Conservation (phyloP, 225 moss, liverwort and hornwort genomes). For the Sphagnum contortum region DNA sequence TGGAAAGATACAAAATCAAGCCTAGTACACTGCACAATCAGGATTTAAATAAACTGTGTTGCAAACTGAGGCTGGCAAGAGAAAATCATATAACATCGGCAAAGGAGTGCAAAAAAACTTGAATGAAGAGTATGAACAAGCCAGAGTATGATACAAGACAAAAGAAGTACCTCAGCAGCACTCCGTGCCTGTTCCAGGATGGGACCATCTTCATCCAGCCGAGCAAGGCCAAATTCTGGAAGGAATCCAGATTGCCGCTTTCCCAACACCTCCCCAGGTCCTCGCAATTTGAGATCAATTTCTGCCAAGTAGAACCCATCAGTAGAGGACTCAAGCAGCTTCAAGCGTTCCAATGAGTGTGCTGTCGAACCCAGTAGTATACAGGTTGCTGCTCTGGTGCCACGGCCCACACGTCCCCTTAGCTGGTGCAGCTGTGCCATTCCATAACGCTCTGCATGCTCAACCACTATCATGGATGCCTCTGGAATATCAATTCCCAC, state of each 20-base stretch:
- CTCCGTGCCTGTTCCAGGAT: conserved; percentile 68
- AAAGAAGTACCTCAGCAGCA: conserved; percentile 71
- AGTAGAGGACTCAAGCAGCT: conserved; percentile 62
- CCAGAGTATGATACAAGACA: neutral
- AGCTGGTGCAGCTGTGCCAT: conserved; percentile 99
- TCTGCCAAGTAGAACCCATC: conserved; percentile 97
- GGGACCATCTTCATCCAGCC: conserved; percentile 82
- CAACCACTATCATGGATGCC: conserved; percentile 96
- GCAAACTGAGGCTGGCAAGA: too few relatives aligned
- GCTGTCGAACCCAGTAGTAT: conserved; percentile 66
- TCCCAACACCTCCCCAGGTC: conserved; percentile 84
- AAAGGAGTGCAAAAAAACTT: neutral
- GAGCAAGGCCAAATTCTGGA: conserved; percentile 87
- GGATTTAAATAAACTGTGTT: too few relatives aligned
- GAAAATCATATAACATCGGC: too few relatives aligned
- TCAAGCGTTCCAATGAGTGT: conserved; percentile 49
- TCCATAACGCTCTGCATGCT: conserved; percentile 94
- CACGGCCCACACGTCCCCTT: conserved; percentile 91
- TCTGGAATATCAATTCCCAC: conserved; percentile 98
- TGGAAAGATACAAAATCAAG: too few relatives aligned
- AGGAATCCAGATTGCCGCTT: conserved; percentile 82
- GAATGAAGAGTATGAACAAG: neutral
- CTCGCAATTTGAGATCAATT: conserved; percentile 68
- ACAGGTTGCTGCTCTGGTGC: conserved; percentile 72
- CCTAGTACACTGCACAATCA: too few relatives aligned